Evolutionary conservation across 495 filamentous ascomycete species (phyloP).

Genomic region (Penicillium canariense): DNA sequence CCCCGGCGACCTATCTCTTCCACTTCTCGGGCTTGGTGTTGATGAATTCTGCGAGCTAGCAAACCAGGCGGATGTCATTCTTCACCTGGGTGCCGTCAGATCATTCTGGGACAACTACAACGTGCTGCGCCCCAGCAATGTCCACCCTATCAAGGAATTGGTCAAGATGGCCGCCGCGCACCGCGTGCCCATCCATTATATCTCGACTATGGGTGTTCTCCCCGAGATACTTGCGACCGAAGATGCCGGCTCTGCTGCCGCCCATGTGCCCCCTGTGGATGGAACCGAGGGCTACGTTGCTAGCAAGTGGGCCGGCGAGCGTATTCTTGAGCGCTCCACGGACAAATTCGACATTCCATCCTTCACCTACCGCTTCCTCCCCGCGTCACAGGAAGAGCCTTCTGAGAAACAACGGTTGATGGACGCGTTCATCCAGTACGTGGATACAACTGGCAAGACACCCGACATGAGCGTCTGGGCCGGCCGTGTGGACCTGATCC

Average conservation of each 20-base stretch:
- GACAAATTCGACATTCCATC: constrained; percentile 20
- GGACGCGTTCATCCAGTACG: neutral
- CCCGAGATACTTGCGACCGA: constrained; percentile 16
- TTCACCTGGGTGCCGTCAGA: constrained; percentile 45
- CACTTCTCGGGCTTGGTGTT: constrained; percentile 32
- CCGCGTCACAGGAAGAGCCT: neutral
- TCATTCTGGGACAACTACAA: constrained; percentile 44
- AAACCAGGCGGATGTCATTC: constrained; percentile 29
- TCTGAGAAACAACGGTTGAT: neutral
- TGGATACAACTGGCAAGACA: neutral
- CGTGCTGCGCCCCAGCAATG: constrained; percentile 32
- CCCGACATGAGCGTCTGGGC: neutral
- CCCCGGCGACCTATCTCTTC: constrained; percentile 30
- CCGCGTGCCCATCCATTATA: constrained; percentile 41
- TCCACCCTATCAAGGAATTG: constrained; percentile 36
- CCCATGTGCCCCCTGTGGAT: constrained; percentile 14
- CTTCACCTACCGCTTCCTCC: constrained; percentile 18
- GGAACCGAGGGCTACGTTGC: constrained; percentile 30
- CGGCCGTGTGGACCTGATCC: neutral
- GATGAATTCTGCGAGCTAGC: constrained; percentile 20
- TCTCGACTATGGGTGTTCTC: constrained; percentile 34
- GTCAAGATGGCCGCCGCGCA: constrained; percentile 25
- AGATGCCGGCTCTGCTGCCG: constrained; percentile 21
- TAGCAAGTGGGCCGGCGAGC: constrained; percentile 8
- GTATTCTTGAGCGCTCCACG: constrained; percentile 11